Evolutionary conservation across 352 stramenopile species (phyloP).

Genomic region (Thalassiosira mediterranea): DNA sequence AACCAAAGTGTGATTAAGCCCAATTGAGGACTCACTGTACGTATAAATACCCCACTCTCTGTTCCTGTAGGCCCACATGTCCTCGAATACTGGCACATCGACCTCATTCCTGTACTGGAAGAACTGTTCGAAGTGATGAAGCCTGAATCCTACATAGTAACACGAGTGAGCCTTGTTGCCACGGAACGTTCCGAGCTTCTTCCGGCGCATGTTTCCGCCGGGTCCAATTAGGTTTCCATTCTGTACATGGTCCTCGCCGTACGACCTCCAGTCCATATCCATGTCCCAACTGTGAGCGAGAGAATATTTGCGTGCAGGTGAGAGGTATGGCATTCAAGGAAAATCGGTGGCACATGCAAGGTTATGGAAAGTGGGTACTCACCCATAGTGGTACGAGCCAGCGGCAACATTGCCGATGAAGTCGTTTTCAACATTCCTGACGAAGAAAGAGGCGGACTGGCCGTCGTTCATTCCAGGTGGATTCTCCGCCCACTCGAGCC

Average conservation of each 20-base stretch:
- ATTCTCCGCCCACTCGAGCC: not conserved
- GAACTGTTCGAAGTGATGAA: conserved; percentile 55
- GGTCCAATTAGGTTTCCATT: conserved; percentile 4
- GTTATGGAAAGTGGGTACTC: conserved; percentile 10
- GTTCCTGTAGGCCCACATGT: conserved; percentile 48
- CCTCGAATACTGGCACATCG: conserved; percentile 45
- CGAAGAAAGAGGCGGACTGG: conserved; percentile 25
- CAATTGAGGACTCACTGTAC: conserved; percentile 27
- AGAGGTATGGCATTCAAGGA: no score
- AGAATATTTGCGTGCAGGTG: not conserved
- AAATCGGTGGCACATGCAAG: not conserved
- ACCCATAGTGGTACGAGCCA: conserved; percentile 40
- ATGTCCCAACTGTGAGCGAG: conserved; percentile 22
- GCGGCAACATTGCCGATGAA: conserved; percentile 59
- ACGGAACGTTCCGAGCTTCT: conserved; percentile 23
- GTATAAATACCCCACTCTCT: conserved; percentile 47
- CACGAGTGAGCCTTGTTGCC: conserved; percentile 47
- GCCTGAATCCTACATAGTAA: conserved; percentile 34
- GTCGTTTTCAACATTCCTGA: conserved; percentile 30
- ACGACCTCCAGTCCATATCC: conserved; percentile 8
- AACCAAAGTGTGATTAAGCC: no score
- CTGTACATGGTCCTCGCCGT: conserved; percentile 22
- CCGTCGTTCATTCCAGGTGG: not conserved
- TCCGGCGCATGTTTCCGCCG: conserved; percentile 11
- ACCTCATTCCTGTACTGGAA: conserved; percentile 36